phyloP scores from a whole-genome alignment of 768 basidiomycete genomes.

The Rossbeevera mucosa region DNA sequence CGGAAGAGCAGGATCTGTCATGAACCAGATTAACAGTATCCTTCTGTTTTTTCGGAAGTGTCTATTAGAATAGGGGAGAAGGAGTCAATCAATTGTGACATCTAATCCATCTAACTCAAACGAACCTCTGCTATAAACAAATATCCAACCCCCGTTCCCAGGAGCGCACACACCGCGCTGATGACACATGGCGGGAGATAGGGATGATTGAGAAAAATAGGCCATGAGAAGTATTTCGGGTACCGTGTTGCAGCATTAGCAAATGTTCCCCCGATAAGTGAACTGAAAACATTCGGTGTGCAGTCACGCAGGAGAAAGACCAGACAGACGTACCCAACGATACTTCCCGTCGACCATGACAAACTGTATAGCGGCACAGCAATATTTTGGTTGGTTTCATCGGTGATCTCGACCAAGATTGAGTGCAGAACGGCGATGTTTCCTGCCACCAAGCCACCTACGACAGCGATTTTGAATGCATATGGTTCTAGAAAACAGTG shows the following conservation, averaged over 20 bases:
- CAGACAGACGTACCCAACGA: not conserved
- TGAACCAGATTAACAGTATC: not conserved
- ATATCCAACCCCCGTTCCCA: conserved; percentile 3
- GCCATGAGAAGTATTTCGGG: conserved; percentile 7
- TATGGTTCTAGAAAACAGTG: not conserved
- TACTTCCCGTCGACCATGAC: conserved; percentile 1
- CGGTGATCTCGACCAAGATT: conserved; percentile 9
- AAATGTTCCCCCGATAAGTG: conserved; percentile 8
- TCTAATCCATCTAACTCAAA: not conserved
- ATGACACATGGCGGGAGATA: conserved; percentile 6
- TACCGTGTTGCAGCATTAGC: conserved; percentile 8
- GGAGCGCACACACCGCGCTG: not conserved
- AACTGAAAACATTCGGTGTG: not conserved
- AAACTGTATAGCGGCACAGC: conserved; percentile 12
- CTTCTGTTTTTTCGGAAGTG: not conserved
- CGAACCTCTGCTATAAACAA: conserved; percentile 7
- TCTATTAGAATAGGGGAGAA: not conserved
- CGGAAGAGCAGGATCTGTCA: not conserved
- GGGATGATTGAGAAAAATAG: conserved; percentile 5
- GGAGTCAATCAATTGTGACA: not conserved
- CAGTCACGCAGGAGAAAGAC: not conserved
- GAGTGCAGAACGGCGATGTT: conserved; percentile 11
- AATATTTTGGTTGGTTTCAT: conserved; percentile 12
- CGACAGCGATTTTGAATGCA: not conserved
- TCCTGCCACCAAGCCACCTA: conserved; percentile 10